Evolutionary conservation across 73 alveolate species (phyloP).

Genomic region (Blepharisma stoltei): DNA sequence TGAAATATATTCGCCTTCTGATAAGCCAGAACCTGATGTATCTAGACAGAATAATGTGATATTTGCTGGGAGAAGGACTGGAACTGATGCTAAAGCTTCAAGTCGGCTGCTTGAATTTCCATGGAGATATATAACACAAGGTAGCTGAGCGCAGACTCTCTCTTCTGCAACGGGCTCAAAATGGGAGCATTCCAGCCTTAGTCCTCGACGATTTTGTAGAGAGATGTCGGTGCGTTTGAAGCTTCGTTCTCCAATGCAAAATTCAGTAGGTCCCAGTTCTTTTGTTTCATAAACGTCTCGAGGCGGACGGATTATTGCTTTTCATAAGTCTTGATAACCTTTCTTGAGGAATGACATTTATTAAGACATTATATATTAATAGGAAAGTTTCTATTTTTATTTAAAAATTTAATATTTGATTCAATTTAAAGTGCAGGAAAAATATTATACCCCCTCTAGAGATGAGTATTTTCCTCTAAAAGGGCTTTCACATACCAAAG

Average conservation of each 20-base stretch:
- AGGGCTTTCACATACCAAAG: too few species aligned
- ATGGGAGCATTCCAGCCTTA: slow-evolving; percentile 65
- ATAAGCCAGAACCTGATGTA: slow-evolving; percentile 61
- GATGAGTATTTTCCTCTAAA: too few species aligned
- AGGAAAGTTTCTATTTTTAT: too few species aligned
- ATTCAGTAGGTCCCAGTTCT: slow-evolving; percentile 76
- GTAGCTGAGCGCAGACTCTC: slow-evolving; percentile 59
- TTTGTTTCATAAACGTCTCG: slow-evolving; percentile 61
- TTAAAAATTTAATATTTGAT: too few species aligned
- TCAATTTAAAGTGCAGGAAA: too few species aligned
- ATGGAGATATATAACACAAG: slow-evolving; percentile 90
- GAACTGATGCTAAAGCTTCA: slow-evolving; percentile 81
- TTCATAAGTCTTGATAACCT: slow-evolving; percentile 86
- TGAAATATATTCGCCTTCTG: slow-evolving; percentile 65
- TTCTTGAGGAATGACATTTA: neutral
- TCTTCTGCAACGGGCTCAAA: slow-evolving; percentile 77
- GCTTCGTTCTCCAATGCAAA: slow-evolving; percentile 46
- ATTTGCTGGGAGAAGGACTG: slow-evolving; percentile 60
- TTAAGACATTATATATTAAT: too few species aligned
- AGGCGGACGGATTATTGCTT: slow-evolving; percentile 94
- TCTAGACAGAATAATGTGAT: slow-evolving; percentile 66
- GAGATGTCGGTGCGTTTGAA: slow-evolving; percentile 58
- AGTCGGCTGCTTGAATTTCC: slow-evolving; percentile 89
- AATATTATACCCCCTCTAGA: too few species aligned
- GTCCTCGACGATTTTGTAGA: slow-evolving; percentile 48